Evolutionary conservation across 2,329 filamentous ascomycete species (phyloP).

Genomic region (Phaeophleospora eucalypticola): DNA sequence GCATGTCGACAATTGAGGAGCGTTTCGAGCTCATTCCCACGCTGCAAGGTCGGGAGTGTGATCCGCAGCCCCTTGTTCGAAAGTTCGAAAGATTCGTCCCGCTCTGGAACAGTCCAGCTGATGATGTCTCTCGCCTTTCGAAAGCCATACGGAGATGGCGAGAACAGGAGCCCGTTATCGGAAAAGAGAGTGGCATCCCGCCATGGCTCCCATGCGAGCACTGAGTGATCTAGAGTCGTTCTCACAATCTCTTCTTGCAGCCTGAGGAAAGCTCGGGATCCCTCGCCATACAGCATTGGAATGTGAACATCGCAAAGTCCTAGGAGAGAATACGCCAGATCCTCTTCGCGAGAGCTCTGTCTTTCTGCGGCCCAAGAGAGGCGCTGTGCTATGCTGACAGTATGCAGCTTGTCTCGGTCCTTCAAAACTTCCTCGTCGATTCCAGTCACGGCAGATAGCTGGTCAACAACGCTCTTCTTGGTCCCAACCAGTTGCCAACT

Average conservation of each 20-base stretch:
- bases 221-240: conserved; percentile 9
- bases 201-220: conserved; percentile 11
- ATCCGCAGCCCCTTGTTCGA: not conserved
- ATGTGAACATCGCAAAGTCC: conserved; percentile 30
- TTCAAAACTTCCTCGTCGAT: not conserved
- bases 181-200: not conserved
- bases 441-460: not conserved
- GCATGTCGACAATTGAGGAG: not conserved
- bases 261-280: conserved; percentile 13
- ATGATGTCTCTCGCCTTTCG: conserved; percentile 1
- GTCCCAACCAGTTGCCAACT: conserved; percentile 2
- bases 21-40: not conserved
- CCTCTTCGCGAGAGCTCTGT: conserved; percentile 25
- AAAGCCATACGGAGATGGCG: conserved; percentile 3
- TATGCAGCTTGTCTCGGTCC: not conserved
- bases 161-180: not conserved
- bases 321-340: conserved; percentile 29
- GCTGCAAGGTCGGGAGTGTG: not conserved
- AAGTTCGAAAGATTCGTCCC: not conserved
- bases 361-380: conserved; percentile 20
- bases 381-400: conserved; percentile 15
- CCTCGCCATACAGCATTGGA: conserved; percentile 33
- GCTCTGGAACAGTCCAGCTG: not conserved
- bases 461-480: not conserved
- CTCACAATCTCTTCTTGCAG: conserved; percentile 18